Evolutionary conservation across 2,329 filamentous ascomycete genomes (phyloP), one percentile per base, ranked within the genome.

Genomic region (Emmonsia crescens): DNA sequence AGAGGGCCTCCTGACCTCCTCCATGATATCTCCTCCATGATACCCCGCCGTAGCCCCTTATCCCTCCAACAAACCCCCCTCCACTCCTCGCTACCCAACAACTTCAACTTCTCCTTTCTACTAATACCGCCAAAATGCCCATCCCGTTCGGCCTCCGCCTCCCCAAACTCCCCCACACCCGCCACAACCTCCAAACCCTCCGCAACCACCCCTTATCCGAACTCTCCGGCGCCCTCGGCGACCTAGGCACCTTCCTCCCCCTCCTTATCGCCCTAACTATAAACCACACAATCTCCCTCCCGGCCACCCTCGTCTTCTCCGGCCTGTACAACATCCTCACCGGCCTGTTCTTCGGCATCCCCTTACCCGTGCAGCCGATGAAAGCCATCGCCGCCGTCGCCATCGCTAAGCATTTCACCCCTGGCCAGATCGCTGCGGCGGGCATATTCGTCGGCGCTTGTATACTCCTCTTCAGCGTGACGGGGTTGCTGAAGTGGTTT

Each of bases 361-460:
- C 93, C 1, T 77, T 96, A 3, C 92, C 92, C 0, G 91, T 96
- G 0, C 92, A 96, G 76, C 92, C 92, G 0, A 88, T 88, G 85
- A 88, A 88, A 81, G 92, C 93, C 44, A 95, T 97, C 64, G 92
- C 92, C 5, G 89, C 92, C 0, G 89, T 95, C 0, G 90, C 91
- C n/a, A 89, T 96, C 62, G 81, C 87, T 6, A 81, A 84, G 12
- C 79, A 78, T 36, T 85, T 89, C 65, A 84, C 83, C 0, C 80
- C 86, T 21, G 83, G 83, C 56, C 83, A 91, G 65, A 92, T 89
- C 49, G 84, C 90, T n/a, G 88, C 89, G 0, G 91, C 91, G 0
- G 93, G 93, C 1, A 83, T 93, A 44, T 88, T 90, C 62, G 91
- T 96, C 40, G 86, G 86, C 1, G 77, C 78, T 6, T 82, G 87